Evolutionary conservation across 192 early-diverging fungal species (phyloP).

Genomic region (Fimicolochytrium jonesii): DNA sequence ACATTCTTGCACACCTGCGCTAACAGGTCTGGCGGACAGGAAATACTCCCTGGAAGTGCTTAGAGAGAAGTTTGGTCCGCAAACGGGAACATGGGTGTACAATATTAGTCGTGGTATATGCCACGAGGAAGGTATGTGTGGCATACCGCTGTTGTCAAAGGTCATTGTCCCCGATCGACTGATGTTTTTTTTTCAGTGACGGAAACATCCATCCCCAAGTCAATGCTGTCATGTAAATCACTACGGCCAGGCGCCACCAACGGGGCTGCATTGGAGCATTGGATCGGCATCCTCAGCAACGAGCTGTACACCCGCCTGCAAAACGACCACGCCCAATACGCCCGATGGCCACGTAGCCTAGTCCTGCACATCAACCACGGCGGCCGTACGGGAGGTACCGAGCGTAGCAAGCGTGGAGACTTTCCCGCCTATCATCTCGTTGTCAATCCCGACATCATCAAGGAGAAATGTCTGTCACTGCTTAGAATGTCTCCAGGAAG

Average conservation of each 20-base stretch:
- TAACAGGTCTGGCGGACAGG: conserved; percentile 27
- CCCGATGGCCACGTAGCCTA: conserved; percentile 52
- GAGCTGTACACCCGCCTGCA: conserved; percentile 51
- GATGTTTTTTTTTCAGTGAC: conserved; percentile 6
- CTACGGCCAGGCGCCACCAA: conserved; percentile 29
- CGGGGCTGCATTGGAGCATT: conserved; percentile 31
- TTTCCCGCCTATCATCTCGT: conserved; percentile 14
- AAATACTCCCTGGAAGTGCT: conserved; percentile 41
- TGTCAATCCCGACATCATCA: neutral
- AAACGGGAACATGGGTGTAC: conserved; percentile 53
- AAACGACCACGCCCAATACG: conserved; percentile 45
- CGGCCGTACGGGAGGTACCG: neutral
- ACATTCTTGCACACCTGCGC: no score
- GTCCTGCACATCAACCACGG: conserved; percentile 16
- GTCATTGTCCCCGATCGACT: neutral
- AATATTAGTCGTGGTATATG: conserved; percentile 60
- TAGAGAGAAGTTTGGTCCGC: conserved; percentile 47
- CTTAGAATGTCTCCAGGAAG: neutral
- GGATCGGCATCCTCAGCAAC: conserved; percentile 47
- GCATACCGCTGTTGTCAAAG: neutral
- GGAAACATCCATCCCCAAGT: conserved; percentile 20
- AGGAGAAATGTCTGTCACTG: neutral
- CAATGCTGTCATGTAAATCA: conserved; percentile 20
- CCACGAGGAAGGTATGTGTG: conserved; percentile 22
- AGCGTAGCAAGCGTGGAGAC: conserved; percentile 2